Evolutionary conservation across 116 monocot species (phyloP), one percentile per base, ranked within the genome.

Genomic region (Posidonia oceanica): DNA sequence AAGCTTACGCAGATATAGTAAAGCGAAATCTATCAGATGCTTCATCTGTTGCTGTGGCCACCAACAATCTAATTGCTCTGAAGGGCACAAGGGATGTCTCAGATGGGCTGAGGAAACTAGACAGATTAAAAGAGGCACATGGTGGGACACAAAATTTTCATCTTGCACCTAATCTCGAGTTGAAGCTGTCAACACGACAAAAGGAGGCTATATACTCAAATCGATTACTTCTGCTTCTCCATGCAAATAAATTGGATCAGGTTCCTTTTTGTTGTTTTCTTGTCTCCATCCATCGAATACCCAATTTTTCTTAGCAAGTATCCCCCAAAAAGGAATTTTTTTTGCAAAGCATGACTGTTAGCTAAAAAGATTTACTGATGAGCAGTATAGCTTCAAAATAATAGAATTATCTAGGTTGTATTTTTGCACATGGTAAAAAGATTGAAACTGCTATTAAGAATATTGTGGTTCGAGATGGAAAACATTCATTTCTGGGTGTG

Each of bases 231-330:
- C 75, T 97, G 52, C 89, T 97, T 54, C 92, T 97, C 69, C 97
- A 89, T 61, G 73, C 89, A 41, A 97, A 97, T 75, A 89, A 79
- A 64, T 75, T 87, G 39, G 92, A 97, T 80, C 97, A 97, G 89
- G 97, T 97, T 63, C 59, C 38, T 69, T 7, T 15, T n/a, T 29
- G 63, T 67, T 40, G 6, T 52, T 23, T 64, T 7, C 36, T 39
- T 14, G 3, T 48, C 59, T 42, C 18, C 39, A n/a, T 40, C 20
- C 0, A n/a, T 70, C 18, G 0, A 14, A 4, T 36, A 55, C n/a
- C 39, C 29, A 0, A 8, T 60, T 29, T 60, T 60, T 22, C 59
- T 22, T 60, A 29, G n/a, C 20, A 18, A n/a, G n/a, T 18, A 7
- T 29, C 2, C 48, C 12, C 7, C 48, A 10, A 7, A 48, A 48